Evolutionary conservation across 2,329 filamentous ascomycete species (phyloP), one percentile per base, ranked within the genome.

Genomic region (Aspergillus intermedius): DNA sequence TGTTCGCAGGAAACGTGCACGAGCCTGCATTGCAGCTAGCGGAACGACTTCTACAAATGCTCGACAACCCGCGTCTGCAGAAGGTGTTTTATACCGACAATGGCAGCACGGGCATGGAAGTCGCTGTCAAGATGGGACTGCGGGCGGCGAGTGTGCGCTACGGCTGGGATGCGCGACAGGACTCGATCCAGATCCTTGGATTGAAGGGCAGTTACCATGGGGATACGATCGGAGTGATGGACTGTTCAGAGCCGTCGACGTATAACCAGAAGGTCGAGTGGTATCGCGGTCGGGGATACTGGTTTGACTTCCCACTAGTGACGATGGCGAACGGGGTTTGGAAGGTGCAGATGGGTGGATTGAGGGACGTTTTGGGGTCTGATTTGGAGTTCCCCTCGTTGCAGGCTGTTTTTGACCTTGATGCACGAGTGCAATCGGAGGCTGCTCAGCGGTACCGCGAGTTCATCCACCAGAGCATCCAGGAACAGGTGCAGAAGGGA

Each of bases 211-310:
- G 85, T 55, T 94, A 94, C 59, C 89, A 94, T 58, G 89, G 88
- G 1, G 89, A 94, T 60, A 94, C 88, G 0, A 90, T 94, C 42
- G 88, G 88, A 0, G 87, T 87, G 0, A 93, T 94, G 89, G 88
- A 93, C 64, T 87, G 83, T 46, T 82, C 86, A 0, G 87, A 93
- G 61, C 88, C 88, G 0, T 84, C 80, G 30, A 79, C 80, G 0
- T 94, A 78, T 65, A 94, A 94, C 59, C 80, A 88, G 58, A 88
- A 88, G 63, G 85, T 91, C 0, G 88, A 93, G 60, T 94, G 88
- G 88, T 94, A 94, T 61, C 73, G 81, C 51, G 87, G 87, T 0
- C 82, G 82, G 43, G 88, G 89, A 0, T 78, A 82, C 60, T 94
- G 89, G 89, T 84, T 93, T 47, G 85, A 90, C 52, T 89, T 86